These are phyloP conservation scores for Allomyces javanicus DNA, from an alignment of 192 early-diverging fungal species.

Conservation along the genomic window DNA sequence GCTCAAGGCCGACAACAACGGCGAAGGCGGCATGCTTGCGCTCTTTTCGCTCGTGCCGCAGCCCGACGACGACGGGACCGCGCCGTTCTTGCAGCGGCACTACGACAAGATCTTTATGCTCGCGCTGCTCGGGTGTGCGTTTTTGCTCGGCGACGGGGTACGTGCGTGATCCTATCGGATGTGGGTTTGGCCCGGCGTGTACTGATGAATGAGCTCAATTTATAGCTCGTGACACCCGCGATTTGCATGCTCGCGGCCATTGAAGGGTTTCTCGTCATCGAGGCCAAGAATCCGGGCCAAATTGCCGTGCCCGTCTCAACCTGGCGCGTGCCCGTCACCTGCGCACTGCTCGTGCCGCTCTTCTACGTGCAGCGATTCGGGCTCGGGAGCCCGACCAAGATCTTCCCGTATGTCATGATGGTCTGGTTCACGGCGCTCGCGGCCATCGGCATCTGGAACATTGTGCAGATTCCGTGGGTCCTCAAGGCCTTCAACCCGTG, in stretches of 20 bases:
- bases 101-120: not conserved
- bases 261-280: not conserved
- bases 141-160: not conserved
- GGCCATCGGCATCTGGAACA: not conserved
- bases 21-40: not conserved
- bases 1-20: not conserved
- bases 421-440: not conserved
- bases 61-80: not conserved
- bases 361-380: not conserved
- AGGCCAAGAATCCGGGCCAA: not conserved
- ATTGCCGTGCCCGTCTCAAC: not conserved
- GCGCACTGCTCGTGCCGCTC: not conserved
- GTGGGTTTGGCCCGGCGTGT: too few relatives aligned
- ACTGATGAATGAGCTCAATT: too few relatives aligned
- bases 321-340: not conserved
- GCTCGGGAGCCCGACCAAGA: not conserved
- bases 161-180: too few relatives aligned
- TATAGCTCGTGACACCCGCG: not conserved
- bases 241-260: not conserved
- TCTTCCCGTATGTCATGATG: not conserved
- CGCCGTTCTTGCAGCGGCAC: not conserved
- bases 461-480: not conserved
- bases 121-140: not conserved
- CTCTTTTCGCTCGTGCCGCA: not conserved
- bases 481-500: not conserved